Conservation (phyloP, 2,329 filamentous ascomycete species). For the Raffaelea ambrosiae region DNA sequence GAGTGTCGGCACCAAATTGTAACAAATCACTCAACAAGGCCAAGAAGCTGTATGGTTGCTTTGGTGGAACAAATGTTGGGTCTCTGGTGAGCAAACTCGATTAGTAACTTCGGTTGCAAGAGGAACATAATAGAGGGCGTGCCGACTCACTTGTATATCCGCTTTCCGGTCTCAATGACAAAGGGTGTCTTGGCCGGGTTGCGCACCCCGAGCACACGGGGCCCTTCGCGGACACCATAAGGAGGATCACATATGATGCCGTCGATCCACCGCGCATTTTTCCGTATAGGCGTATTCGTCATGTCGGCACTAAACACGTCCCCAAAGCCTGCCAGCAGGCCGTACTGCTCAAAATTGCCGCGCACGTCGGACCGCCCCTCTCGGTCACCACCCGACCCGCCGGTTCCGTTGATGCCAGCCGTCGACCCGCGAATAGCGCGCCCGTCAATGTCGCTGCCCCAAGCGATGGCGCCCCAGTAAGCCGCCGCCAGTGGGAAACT, state of each 20-base stretch:
- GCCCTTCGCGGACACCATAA: slow-evolving; percentile 86
- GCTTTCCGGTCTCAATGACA: slow-evolving; percentile 60
- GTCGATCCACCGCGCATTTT: slow-evolving; percentile 54
- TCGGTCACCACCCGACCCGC: slow-evolving; percentile 10
- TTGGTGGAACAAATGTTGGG: slow-evolving; percentile 72
- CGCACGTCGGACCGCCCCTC: slow-evolving; percentile 33
- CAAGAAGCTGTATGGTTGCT: slow-evolving; percentile 84
- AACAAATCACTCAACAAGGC: slow-evolving; percentile 88
- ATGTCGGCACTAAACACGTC: slow-evolving; percentile 81
- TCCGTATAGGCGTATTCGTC: slow-evolving; percentile 71
- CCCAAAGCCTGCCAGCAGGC: slow-evolving; percentile 54
- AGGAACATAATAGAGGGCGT: no score
- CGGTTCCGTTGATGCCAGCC: slow-evolving; percentile 31
- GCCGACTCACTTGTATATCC: slow-evolving; percentile 54
- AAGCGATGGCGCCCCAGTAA: slow-evolving; percentile 75
- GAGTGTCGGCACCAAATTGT: slow-evolving; percentile 64
- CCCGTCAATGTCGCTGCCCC: slow-evolving; percentile 91
- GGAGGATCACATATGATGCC: slow-evolving; percentile 94
- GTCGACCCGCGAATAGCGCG: slow-evolving; percentile 70
- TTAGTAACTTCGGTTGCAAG: background rate
- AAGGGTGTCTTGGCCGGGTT: slow-evolving; percentile 53
- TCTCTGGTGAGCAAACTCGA: slow-evolving; percentile 1
- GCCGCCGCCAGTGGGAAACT: slow-evolving; percentile 86
- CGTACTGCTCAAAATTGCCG: slow-evolving; percentile 82
- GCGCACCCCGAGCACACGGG: slow-evolving; percentile 75